These are phyloP conservation scores for Phialophora tarda DNA, from an alignment of 2,329 filamentous ascomycete genomes.

Conservation along the genomic window DNA sequence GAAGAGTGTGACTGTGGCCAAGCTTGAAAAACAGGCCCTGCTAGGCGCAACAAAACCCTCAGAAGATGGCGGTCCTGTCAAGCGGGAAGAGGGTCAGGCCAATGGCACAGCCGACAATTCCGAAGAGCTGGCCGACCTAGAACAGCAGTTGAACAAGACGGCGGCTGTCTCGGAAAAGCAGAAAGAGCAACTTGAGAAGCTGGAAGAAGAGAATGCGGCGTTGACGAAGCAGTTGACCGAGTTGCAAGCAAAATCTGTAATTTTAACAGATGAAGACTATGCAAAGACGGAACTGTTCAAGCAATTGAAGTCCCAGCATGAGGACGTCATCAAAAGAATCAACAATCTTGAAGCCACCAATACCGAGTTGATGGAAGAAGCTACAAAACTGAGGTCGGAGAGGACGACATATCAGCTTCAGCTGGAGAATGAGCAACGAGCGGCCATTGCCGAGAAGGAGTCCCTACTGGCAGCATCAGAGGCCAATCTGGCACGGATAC, in stretches of 20 bases:
- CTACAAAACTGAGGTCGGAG: slow-evolving; percentile 83
- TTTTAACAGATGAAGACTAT: slow-evolving; percentile 88
- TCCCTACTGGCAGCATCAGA: slow-evolving; percentile 80
- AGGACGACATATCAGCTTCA: slow-evolving; percentile 79
- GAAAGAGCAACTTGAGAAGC: slow-evolving; percentile 82
- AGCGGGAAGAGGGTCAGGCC: slow-evolving; percentile 58
- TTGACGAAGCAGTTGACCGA: slow-evolving; percentile 79
- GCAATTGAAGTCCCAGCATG: slow-evolving; percentile 83
- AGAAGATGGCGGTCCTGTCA: slow-evolving; percentile 53
- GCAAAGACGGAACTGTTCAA: slow-evolving; percentile 93
- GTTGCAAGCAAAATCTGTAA: slow-evolving; percentile 65
- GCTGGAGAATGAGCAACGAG: slow-evolving; percentile 79
- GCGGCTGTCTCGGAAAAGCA: slow-evolving; percentile 77
- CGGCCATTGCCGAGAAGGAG: slow-evolving; percentile 76
- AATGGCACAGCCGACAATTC: slow-evolving; percentile 61
- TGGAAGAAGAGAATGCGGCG: slow-evolving; percentile 76
- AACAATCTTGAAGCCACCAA: slow-evolving; percentile 92
- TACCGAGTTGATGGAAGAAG: slow-evolving; percentile 80
- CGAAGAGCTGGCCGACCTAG: slow-evolving; percentile 68
- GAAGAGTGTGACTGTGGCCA: slow-evolving; percentile 87
- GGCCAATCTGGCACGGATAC: slow-evolving; percentile 82
- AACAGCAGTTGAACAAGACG: slow-evolving; percentile 78
- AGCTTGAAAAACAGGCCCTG: slow-evolving; percentile 87
- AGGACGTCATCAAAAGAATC: slow-evolving; percentile 88
- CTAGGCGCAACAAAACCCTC: slow-evolving; percentile 63